Conservation (phyloP, 2,329 filamentous ascomycete genomes). For the Aspergillus piperis region DNA sequence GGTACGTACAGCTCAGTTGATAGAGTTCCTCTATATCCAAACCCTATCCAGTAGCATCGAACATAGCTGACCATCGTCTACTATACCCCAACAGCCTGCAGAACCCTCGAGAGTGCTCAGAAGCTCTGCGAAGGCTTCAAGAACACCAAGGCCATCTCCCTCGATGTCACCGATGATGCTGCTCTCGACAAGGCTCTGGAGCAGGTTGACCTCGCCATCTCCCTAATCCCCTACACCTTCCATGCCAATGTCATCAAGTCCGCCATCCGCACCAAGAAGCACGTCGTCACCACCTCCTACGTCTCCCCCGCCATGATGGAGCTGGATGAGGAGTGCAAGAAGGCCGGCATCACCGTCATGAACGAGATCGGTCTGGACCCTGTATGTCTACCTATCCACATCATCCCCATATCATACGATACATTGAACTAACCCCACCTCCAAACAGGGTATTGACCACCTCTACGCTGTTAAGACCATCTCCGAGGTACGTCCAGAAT, state of each 20-base stretch:
- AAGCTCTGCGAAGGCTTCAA: conserved; percentile 71
- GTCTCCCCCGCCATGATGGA: conserved; percentile 91
- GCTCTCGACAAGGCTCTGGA: conserved; percentile 79
- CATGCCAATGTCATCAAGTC: conserved; percentile 89
- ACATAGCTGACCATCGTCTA: conserved; percentile 6
- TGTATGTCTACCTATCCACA: conserved; percentile 21
- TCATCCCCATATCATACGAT: neutral
- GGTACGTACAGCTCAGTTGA: conserved; percentile 47
- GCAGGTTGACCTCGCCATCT: conserved; percentile 77
- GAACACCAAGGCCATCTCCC: conserved; percentile 72
- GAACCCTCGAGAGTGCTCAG: conserved; percentile 76
- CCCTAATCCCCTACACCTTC: conserved; percentile 87
- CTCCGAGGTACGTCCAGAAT: conserved; percentile 37
- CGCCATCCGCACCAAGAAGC: conserved; percentile 89
- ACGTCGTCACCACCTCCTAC: conserved; percentile 94
- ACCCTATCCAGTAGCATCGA: too few species aligned
- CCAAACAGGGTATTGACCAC: conserved; percentile 44
- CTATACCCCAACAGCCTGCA: conserved; percentile 62
- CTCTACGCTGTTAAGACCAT: conserved; percentile 85
- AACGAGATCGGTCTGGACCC: conserved; percentile 80
- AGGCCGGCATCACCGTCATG: conserved; percentile 93
- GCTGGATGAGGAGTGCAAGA: conserved; percentile 79
- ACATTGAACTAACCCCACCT: conserved; percentile 5
- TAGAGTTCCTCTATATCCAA: neutral
- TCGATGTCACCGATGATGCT: conserved; percentile 76